Evolutionary conservation across 2,329 filamentous ascomycete genomes (phyloP), one percentile per base, ranked within the genome.

Genomic region (Colletotrichum gloeosporioides): DNA sequence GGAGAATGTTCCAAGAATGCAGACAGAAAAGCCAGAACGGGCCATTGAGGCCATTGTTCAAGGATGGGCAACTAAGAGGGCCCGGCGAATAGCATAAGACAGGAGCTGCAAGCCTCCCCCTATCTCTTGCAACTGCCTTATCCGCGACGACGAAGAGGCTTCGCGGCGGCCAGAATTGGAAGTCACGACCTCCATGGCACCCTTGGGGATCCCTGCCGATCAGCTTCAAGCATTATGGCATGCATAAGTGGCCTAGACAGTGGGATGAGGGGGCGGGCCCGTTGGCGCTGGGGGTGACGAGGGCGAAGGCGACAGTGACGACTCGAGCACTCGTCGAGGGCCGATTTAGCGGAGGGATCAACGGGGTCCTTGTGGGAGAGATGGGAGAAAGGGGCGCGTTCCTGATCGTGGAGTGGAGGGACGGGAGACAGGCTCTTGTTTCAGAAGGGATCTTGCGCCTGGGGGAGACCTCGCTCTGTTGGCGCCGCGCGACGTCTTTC

Each of bases 361-460:
- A 75, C 74, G 65, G 32, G 63, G 70, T 64, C 64, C 65, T 59
- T n/a, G 44, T 53, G 55, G 64, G 59, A 31, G n/a, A 34, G 3
- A 31, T 34, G 32, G 32, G 59, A 49, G 36, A 53, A 65, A 74
- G 71, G 71, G 71, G 61, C 32, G 70, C 69, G 65, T 49, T 67
- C 57, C 65, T 62, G 49, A 77, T 74, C 71, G 75, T 66, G 53
- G 61, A 34, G 74, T 75, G 71, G 66, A 77, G 71, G 71, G 69
- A 64, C 64, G 74, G 65, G 62, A 75, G 75, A 71, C 71, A 77
- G 71, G 75, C 71, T 75, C 29, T 55, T 67, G 75, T 77, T 77
- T 77, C 75, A 77, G 71, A 75, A 75, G 53, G 32, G 71, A 70
- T 67, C 27, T 63, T 57, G 31, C 53, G 66, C 62, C 71, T 71